Percentiles rank a stretch among this genome's conserved stretches.
Evolutionary conservation across 306 rosid genomes (phyloP).

Genomic region (Vachellia pachyceras): DNA sequence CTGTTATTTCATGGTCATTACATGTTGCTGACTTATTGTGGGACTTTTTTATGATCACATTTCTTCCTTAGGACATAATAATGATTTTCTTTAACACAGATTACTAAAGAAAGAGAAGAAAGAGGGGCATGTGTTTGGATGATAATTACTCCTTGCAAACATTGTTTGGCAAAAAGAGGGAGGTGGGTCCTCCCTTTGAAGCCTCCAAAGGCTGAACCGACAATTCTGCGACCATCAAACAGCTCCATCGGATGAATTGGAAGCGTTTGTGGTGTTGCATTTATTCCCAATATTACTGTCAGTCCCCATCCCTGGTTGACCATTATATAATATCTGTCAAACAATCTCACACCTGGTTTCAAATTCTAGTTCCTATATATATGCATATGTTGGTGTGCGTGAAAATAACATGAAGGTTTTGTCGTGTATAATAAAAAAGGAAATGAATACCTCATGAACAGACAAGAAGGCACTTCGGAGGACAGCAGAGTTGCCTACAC

Average conservation of each 20-base stretch:
- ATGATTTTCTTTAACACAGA: no score
- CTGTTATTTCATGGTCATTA: no score
- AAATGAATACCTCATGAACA: constrained; percentile 46
- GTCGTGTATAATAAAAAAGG: background rate
- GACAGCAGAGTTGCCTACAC: constrained; percentile 48
- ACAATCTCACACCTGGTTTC: background rate
- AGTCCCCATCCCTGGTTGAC: constrained; percentile 65
- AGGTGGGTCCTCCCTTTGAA: constrained; percentile 65
- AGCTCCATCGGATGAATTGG: constrained; percentile 72
- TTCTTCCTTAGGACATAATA: no score
- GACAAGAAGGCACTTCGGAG: constrained; percentile 58
- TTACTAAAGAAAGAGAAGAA: background rate
- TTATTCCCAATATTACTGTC: constrained; percentile 58
- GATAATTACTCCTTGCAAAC: constrained; percentile 54
- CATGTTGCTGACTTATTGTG: no score
- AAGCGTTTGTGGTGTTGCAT: constrained; percentile 52
- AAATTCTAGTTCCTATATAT: no score
- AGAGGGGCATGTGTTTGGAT: constrained; percentile 1
- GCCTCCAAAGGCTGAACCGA: constrained; percentile 61
- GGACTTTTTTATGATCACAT: no score
- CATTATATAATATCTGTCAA: background rate
- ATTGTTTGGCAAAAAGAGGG: constrained; percentile 59
- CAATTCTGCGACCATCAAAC: constrained; percentile 49
- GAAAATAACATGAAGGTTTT: background rate
- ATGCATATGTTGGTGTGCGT: no score